These are phyloP conservation scores for Rhizopogon sp. DNA, from an alignment of 768 basidiomycete genomes.

Conservation along the genomic window DNA sequence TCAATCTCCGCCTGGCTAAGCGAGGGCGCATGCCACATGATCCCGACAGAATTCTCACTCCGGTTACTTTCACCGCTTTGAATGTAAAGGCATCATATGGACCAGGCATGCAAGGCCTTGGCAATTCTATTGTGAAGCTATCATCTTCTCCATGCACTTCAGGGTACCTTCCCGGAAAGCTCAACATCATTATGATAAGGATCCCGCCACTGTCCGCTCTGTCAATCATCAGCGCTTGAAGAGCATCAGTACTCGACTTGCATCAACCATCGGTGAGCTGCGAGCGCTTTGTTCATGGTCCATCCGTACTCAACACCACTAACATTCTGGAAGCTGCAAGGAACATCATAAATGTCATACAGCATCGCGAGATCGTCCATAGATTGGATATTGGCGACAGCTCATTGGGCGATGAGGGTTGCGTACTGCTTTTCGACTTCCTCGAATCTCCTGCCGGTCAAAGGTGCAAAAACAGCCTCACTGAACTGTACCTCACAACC, in stretches of 20 bases:
- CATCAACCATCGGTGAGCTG: slow-evolving; percentile 21
- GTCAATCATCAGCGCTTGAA: slow-evolving; percentile 14
- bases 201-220: slow-evolving; percentile 27
- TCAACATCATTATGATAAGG: slow-evolving; percentile 20
- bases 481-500: slow-evolving; percentile 53
- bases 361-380: slow-evolving; percentile 40
- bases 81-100: too few species aligned
- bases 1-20: too few species aligned
- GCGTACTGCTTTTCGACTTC: slow-evolving; percentile 47
- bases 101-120: neutral
- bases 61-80: too few species aligned
- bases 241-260: slow-evolving; percentile 23
- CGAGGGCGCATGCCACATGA: too few species aligned
- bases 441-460: slow-evolving; percentile 44
- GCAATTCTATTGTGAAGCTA: too few species aligned
- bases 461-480: slow-evolving; percentile 34
- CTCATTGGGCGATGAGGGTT: slow-evolving; percentile 53
- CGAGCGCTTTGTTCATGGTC: neutral
- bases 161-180: slow-evolving; percentile 18
- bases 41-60: too few species aligned
- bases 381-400: slow-evolving; percentile 55
- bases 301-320: neutral
- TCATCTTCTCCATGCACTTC: slow-evolving; percentile 16
- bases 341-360: slow-evolving; percentile 42
- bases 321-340: slow-evolving; percentile 38